phyloP scores from a whole-genome alignment of 345 rosid genomes.

The Acer yangbiense region DNA sequence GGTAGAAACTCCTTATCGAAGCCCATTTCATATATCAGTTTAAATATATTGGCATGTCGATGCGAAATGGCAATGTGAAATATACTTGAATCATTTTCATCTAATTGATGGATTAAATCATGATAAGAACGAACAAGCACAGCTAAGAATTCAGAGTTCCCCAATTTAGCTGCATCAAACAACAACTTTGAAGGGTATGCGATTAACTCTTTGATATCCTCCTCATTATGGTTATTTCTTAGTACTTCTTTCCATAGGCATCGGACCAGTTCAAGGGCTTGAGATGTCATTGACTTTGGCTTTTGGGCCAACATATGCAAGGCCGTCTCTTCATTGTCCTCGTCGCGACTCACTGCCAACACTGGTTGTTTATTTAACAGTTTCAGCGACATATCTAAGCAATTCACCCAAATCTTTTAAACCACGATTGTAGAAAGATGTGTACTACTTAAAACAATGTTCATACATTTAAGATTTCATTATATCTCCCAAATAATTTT shows the following conservation, averaged over 20 bases:
- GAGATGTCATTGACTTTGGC: not conserved
- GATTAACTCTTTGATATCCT: not conserved
- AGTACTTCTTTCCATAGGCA: not conserved
- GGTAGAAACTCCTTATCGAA: slow-evolving; percentile 17
- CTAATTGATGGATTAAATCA: slow-evolving; percentile 12
- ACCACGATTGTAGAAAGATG: not conserved
- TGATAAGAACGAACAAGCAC: slow-evolving; percentile 18
- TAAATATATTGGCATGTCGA: slow-evolving; percentile 25
- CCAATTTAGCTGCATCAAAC: not conserved
- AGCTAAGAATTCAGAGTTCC: not conserved
- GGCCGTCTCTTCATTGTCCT: not conserved
- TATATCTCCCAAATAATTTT: no score
- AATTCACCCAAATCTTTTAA: not conserved
- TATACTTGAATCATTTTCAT: slow-evolving; percentile 11
- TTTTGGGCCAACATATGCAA: slow-evolving; percentile 6
- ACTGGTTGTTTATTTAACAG: not conserved
- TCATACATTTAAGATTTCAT: no score
- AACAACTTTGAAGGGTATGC: not conserved
- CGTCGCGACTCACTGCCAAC: not conserved
- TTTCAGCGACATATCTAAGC: not conserved
- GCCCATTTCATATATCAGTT: slow-evolving; percentile 23
- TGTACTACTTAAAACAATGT: no score
- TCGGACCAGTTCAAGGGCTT: not conserved
- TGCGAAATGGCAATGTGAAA: slow-evolving; percentile 31
- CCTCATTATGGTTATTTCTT: not conserved